These are phyloP conservation scores for Tulasnella sp. DNA, from an alignment of 768 basidiomycete species.

Conservation along the genomic window DNA sequence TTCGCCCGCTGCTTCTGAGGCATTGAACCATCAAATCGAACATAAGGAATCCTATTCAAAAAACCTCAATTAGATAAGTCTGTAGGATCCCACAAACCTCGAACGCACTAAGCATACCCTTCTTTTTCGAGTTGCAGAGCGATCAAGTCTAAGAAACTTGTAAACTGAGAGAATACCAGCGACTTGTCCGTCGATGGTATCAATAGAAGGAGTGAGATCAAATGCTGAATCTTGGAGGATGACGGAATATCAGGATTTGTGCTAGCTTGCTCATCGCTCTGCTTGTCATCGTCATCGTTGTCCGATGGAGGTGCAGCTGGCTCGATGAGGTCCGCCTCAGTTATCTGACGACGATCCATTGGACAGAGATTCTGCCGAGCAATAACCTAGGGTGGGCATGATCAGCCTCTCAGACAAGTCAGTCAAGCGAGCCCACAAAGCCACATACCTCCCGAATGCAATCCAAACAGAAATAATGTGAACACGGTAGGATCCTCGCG, in stretches of 20 bases:
- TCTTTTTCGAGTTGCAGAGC: slow-evolving; percentile 42
- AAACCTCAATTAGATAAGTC: neutral
- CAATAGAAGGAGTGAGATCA: slow-evolving; percentile 59
- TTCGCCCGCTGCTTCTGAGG: slow-evolving; percentile 72
- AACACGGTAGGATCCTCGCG: slow-evolving; percentile 62
- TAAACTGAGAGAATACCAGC: slow-evolving; percentile 85
- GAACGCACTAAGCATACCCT: slow-evolving; percentile 35
- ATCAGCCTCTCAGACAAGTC: slow-evolving; percentile 1
- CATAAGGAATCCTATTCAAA: slow-evolving; percentile 59
- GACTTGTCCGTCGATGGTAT: slow-evolving; percentile 66
- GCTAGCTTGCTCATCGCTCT: slow-evolving; percentile 31
- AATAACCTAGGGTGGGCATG: slow-evolving; percentile 44
- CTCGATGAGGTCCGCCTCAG: slow-evolving; percentile 46
- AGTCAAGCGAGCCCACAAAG: neutral
- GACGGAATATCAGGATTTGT: slow-evolving; percentile 37
- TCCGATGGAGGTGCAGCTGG: slow-evolving; percentile 52
- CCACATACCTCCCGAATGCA: slow-evolving; percentile 31
- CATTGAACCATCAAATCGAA: slow-evolving; percentile 79
- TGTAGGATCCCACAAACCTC: neutral
- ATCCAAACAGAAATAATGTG: slow-evolving; percentile 59
- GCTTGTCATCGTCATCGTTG: slow-evolving; percentile 25
- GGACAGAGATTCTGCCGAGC: slow-evolving; percentile 67
- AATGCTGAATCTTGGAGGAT: slow-evolving; percentile 79
- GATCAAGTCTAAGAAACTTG: slow-evolving; percentile 53
- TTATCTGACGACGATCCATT: slow-evolving; percentile 65